Conservation (phyloP, 2,329 filamentous ascomycete species). For the Thielaviopsis musarum region DNA sequence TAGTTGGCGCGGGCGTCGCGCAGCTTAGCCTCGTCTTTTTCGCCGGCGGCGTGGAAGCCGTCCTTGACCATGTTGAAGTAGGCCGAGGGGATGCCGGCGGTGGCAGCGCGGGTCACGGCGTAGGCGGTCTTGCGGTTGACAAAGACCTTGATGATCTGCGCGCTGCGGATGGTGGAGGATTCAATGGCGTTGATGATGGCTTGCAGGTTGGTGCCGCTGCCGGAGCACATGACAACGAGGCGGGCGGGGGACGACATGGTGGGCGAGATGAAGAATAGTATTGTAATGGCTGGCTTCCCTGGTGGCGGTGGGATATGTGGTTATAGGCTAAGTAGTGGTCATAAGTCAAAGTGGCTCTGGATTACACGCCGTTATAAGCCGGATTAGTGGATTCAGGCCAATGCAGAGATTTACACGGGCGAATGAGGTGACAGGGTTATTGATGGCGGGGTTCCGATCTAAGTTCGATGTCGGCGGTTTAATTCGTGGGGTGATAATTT, state of each 20-base stretch:
- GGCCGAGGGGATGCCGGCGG: conserved; percentile 48
- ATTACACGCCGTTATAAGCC: neutral
- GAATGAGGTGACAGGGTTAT: conserved; percentile 1
- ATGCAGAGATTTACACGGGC: conserved; percentile 2
- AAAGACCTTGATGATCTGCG: conserved; percentile 29
- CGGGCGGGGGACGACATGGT: conserved; percentile 22
- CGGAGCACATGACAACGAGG: conserved; percentile 53
- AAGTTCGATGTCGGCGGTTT: neutral
- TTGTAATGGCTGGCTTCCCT: neutral
- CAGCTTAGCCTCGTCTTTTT: conserved; percentile 38
- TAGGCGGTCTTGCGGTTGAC: conserved; percentile 32
- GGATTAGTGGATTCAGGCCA: neutral
- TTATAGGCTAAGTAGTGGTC: no score
- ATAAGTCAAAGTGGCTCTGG: neutral
- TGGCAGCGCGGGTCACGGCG: conserved; percentile 25
- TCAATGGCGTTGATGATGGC: conserved; percentile 41
- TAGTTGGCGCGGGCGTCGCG: conserved; percentile 47
- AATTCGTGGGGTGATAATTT: neutral
- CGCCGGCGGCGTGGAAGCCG: conserved; percentile 42
- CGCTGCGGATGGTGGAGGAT: conserved; percentile 23
- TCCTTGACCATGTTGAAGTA: conserved; percentile 72
- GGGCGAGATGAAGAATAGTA: neutral
- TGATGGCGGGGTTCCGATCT: neutral
- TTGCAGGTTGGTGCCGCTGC: conserved; percentile 64
- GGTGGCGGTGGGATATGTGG: neutral